Evolutionary conservation across 2,329 filamentous ascomycete species (phyloP), one percentile per base, ranked within the genome.

Genomic region (Aspergillus awamori): DNA sequence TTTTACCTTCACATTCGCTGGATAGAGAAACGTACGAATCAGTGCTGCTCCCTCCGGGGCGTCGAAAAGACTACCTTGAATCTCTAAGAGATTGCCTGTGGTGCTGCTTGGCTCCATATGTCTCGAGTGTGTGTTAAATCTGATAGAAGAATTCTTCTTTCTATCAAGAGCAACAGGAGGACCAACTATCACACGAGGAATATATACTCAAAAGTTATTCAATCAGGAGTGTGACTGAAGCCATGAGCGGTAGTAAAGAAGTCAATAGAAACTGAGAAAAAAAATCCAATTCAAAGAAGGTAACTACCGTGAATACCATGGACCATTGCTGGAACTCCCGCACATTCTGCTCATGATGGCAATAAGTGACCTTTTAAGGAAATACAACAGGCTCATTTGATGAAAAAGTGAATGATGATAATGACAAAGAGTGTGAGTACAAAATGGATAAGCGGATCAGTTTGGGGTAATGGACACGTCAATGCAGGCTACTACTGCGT

Each of bases 1-100:
- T 54, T 47, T 45, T 30, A 15, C 15, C 26, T 17, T 30, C n/a
- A 49, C 8, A n/a, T 5, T 13, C 20, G 39, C 3, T 13, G 13
- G 22, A 11, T 6, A 15, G 47, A 8, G 8, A 15, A 10, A 71
- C 72, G 15, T 69, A 80, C 79, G 86, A 60, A 87, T 80, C 15
- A 88, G 73, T 15, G 84, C 77, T 22, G 80, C 76, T 56, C 78
- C 72, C 36, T 79, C 69, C 0, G 84, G 84, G 0, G 82, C 82
- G 39, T 77, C 69, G 69, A 87, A 86, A 41, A 88, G 77, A 67
- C 85, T 76, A 55, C 83, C 83, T 49, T 72, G 59, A 3, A 68
- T 63, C 52, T 80, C 76, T 6, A 20, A 64, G 26, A 78, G 66
- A 26, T 61, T 67, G 41, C 57, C 41, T 47, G 15, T 6, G 8